Base-by-base conservation (phyloP, 2,329 filamentous ascomycete species). In the Escovopsis sp. region DNA sequence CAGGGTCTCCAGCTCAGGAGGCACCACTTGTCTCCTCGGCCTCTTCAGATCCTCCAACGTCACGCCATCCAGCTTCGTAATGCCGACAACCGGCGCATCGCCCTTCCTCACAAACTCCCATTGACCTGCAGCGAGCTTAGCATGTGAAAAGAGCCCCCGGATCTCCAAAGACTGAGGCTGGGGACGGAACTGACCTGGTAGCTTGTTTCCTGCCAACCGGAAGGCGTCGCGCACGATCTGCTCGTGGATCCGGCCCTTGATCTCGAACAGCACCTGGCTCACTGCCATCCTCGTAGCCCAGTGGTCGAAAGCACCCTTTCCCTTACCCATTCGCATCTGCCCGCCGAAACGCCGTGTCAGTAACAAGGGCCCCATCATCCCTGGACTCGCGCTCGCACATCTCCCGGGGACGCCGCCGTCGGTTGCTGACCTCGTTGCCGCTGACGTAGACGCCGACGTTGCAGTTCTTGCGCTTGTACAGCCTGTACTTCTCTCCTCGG, bases 31-130 rank as follows among this genome's bases (percentile, higher is more conserved):
- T 57, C 78, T 74, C 62, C 87, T 76, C 39, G 88, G 84, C 53
- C 79, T 76, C 69, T 86, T 91, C 57, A 98, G 65, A 35, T 83
- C 80, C 52, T 89, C 85, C 54, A 89, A 63, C 16, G 87, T 94
- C 25, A 94, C 61, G 8, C 87, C 87, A 45, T 86, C 76, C 42
- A 98, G 65, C 63, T 94, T 95, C 15, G 88, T 96, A 48, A 95
- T 78, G 27, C 91, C 91, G 57, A 98, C 89, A 32, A 94, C 75
- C 0, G 91, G 79, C 3, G 87, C 71, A 53, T 95, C 91, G 7
- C 86, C 87, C 64, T 85, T 95, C 68, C 81, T 86, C 30, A 95
- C 87, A 57, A 96, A 94, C 57, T 95, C 87, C 67, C 86, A 98
- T 57, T 82, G 70, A 2, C 84, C 83, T 83, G 42, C 12, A 38